Evolutionary conservation across 2,329 filamentous ascomycete genomes (phyloP).

Genomic region (Zymoseptoria tritici): DNA sequence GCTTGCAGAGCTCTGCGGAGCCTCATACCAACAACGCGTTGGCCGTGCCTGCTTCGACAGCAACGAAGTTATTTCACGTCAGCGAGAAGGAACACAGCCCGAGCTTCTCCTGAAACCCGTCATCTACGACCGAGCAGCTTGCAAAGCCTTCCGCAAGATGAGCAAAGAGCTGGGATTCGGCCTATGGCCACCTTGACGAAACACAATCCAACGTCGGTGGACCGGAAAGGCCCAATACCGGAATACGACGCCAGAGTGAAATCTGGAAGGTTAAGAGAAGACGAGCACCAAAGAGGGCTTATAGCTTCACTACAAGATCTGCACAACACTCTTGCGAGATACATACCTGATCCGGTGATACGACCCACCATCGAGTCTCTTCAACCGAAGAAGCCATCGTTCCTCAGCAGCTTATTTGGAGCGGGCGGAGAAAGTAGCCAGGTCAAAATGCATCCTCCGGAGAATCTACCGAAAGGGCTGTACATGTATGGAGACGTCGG

Average conservation of each 20-base stretch:
- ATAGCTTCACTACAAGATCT: slow-evolving; percentile 84
- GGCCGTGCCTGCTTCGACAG: slow-evolving; percentile 6
- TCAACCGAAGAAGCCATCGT: slow-evolving; percentile 43
- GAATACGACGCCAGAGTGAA: slow-evolving; percentile 83
- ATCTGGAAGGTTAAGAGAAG: slow-evolving; percentile 67
- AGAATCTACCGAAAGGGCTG: slow-evolving; percentile 42
- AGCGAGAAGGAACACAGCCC: not conserved
- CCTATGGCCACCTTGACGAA: slow-evolving; percentile 27
- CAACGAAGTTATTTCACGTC: not conserved
- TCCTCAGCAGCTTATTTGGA: slow-evolving; percentile 57
- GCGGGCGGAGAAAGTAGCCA: slow-evolving; percentile 23
- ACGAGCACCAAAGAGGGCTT: slow-evolving; percentile 85
- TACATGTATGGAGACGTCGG: slow-evolving; percentile 72
- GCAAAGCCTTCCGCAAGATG: not conserved
- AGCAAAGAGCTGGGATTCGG: slow-evolving; percentile 5
- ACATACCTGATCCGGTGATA: slow-evolving; percentile 64
- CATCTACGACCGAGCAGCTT: not conserved
- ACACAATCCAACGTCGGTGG: slow-evolving; percentile 18
- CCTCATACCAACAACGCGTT: slow-evolving; percentile 10
- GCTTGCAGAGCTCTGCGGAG: slow-evolving; percentile 19
- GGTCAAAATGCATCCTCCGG: slow-evolving; percentile 48
- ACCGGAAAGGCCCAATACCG: slow-evolving; percentile 60
- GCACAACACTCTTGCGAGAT: slow-evolving; percentile 70
- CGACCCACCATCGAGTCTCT: slow-evolving; percentile 70
- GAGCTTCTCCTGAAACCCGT: not conserved